Percentiles rank a stretch among this genome's conserved stretches.
These are phyloP conservation scores for Verticillium zaregamsianum DNA, from an alignment of 2,329 filamentous ascomycete genomes.

Conservation along the genomic window DNA sequence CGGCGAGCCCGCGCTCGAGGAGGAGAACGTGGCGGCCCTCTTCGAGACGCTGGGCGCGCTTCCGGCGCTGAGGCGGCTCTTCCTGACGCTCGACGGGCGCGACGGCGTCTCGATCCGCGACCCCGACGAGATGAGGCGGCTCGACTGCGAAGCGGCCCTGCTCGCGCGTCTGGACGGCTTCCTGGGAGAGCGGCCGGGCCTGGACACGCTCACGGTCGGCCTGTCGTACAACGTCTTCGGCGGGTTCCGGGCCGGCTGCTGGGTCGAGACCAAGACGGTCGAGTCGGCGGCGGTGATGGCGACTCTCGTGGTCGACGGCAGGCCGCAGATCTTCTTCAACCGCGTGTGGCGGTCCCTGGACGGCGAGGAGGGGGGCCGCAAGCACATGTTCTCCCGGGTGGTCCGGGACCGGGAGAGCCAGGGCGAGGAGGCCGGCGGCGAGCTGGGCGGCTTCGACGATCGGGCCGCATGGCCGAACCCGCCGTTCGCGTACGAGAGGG, in stretches of 20 bases:
- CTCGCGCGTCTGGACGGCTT: background rate
- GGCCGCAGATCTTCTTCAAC: no score
- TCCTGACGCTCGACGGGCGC: background rate
- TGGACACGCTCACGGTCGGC: background rate
- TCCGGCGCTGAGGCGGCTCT: background rate
- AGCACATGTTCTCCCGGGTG: background rate
- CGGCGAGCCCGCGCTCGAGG: background rate
- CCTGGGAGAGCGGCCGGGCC: background rate
- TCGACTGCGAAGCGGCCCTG: background rate
- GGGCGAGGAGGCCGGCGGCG: no score
- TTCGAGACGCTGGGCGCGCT: background rate
- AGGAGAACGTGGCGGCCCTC: background rate
- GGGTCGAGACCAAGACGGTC: background rate
- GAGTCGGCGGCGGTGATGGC: no score
- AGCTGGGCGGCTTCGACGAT: background rate
- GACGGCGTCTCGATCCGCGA: background rate
- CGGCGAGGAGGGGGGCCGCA: background rate
- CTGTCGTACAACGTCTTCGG: background rate
- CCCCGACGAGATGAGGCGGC: background rate
- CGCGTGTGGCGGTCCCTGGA: no score
- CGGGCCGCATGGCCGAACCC: background rate
- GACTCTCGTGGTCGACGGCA: no score
- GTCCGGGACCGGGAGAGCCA: background rate
- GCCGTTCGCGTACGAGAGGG: background rate
- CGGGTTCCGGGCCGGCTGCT: background rate